These are phyloP conservation scores for Aspergillus carbonarius DNA, from an alignment of 2,329 filamentous ascomycete species.

Conservation along the genomic window DNA sequence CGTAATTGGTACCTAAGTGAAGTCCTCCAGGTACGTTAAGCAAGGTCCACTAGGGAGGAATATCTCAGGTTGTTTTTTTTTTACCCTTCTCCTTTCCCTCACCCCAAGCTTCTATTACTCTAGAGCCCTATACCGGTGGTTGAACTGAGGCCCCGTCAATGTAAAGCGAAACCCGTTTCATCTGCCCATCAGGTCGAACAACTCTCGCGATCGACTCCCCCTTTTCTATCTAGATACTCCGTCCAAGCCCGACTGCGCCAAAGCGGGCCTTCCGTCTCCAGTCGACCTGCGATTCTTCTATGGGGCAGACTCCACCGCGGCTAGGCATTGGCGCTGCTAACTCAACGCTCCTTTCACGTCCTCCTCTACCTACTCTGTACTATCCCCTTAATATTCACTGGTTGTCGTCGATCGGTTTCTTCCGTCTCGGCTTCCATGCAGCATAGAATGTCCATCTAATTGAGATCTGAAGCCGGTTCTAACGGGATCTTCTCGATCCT, in stretches of 20 bases:
- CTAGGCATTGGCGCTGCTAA: conserved; percentile 21
- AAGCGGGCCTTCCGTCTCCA: conserved; percentile 26
- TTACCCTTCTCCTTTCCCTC: no score
- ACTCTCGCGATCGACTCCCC: conserved; percentile 5
- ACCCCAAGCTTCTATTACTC: no score
- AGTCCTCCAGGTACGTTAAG: no score
- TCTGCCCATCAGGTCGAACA: no score
- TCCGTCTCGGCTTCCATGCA: not conserved
- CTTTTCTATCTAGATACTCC: no score
- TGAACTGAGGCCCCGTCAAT: no score
- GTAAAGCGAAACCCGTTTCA: no score
- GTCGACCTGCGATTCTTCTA: conserved; percentile 13
- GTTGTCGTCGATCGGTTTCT: not conserved
- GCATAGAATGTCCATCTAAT: conserved; percentile 5
- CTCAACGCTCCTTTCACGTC: conserved; percentile 23
- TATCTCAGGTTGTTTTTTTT: no score
- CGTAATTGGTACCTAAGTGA: no score
- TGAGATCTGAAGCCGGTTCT: conserved; percentile 2
- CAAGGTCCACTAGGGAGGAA: no score
- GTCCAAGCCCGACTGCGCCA: conserved; percentile 13
- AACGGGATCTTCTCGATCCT: conserved; percentile 22
- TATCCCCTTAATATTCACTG: not conserved
- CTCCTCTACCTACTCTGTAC: conserved; percentile 11
- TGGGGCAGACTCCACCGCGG: conserved; percentile 32
- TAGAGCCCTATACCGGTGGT: no score